Conservation (phyloP, 345 rosid genomes). For the Hibiscus mutabilis region DNA sequence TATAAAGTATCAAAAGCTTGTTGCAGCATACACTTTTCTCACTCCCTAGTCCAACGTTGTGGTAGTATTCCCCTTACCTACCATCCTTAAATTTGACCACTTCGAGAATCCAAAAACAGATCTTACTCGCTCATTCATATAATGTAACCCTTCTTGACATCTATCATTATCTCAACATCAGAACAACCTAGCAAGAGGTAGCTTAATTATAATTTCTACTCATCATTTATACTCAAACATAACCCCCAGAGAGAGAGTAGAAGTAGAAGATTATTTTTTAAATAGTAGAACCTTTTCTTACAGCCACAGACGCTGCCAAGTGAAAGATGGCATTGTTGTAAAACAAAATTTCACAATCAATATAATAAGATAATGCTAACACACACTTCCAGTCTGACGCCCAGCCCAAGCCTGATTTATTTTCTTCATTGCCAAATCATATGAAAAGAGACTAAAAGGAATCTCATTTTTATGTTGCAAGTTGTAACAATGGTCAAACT, state of each 20-base stretch:
- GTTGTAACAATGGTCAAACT: neutral
- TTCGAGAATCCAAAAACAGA: neutral
- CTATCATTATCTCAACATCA: neutral
- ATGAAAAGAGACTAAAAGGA: neutral
- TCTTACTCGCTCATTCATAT: neutral
- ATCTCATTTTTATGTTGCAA: neutral
- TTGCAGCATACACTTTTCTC: neutral
- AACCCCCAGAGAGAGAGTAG: neutral
- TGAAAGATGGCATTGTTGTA: neutral
- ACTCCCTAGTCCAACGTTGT: neutral
- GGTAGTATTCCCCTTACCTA: neutral
- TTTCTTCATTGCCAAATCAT: neutral
- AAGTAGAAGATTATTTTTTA: neutral
- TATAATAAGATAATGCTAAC: neutral
- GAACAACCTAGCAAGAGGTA: slow-evolving; percentile 2
- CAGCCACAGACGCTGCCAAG: neutral
- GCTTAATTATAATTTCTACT: neutral
- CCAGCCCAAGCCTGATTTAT: neutral
- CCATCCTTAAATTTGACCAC: neutral
- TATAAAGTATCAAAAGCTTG: neutral
- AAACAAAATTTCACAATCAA: neutral
- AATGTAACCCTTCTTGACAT: neutral
- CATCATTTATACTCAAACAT: neutral
- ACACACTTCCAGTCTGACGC: neutral
- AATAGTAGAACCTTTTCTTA: neutral